These are phyloP conservation scores for Colletotrichum sp. DNA, from an alignment of 2,329 filamentous ascomycete species.

Conservation along the genomic window DNA sequence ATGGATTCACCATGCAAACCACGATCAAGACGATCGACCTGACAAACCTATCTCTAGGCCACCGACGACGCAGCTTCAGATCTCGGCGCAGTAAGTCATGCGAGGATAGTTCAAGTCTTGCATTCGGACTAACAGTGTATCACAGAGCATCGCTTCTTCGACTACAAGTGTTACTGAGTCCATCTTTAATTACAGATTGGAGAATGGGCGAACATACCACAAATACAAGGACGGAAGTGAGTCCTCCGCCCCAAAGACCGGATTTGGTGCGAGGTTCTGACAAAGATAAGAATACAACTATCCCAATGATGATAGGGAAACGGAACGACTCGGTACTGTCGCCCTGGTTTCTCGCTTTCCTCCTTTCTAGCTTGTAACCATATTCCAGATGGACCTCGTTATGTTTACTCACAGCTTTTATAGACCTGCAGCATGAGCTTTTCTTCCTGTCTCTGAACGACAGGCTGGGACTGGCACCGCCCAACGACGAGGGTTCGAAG, in stretches of 20 bases:
- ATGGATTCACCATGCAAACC: neutral
- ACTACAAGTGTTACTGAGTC: neutral
- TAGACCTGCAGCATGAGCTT: conserved; percentile 31
- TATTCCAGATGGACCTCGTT: neutral
- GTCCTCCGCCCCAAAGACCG: neutral
- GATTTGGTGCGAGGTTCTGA: neutral
- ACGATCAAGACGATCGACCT: neutral
- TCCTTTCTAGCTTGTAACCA: neutral
- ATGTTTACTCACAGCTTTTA: neutral
- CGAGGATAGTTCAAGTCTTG: neutral
- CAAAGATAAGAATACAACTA: neutral
- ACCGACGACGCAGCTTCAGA: neutral
- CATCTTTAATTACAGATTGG: neutral
- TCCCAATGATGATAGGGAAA: neutral
- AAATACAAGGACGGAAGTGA: neutral
- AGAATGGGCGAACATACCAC: neutral
- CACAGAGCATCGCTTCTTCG: neutral
- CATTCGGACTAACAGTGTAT: neutral
- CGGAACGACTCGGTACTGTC: neutral
- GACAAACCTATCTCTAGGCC: neutral
- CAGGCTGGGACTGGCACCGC: conserved; percentile 25
- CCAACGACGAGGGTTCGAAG: neutral
- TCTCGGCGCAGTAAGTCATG: neutral
- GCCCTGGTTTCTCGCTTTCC: neutral
- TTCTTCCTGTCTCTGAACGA: conserved; percentile 27